Base-by-base conservation (phyloP, 2,329 filamentous ascomycete genomes). In the Trichophaea hybrida region DNA sequence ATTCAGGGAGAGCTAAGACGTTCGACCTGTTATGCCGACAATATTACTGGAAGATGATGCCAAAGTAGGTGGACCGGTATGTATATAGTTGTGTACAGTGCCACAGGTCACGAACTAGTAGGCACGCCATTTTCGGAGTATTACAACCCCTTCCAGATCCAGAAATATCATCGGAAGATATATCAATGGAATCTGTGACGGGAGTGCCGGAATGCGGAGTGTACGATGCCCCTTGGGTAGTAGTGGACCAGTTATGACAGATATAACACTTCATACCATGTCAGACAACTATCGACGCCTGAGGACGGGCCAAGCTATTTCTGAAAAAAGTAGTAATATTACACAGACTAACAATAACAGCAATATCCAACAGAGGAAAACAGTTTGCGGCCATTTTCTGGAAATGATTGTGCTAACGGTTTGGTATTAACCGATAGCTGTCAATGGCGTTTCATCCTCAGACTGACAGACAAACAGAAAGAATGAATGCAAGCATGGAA, bases 381-480 rank as follows among this genome's bases (percentile, higher is more conserved):
- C n/a, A n/a, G n/a, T n/a, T n/a, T n/a, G n/a, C n/a, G n/a, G 37
- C n/a, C 37, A 40, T 40, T 40, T 68, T 67, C 44, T 68, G 58
- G 59, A 34, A 17, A 43, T 57, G 38, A 0, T 38, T 67, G 2
- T 66, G 44, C 49, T 58, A 62, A n/a, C 5, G 49, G 7, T 32
- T 62, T 32, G 37, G 52, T 0, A 67, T 70, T 8, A 52, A 66
- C 51, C 44, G 61, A 35, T 61, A 65, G 15, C 61, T 68, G 1
- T 69, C 61, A 4, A 70, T 65, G 10, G 60, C 63, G 12, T 69
- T 65, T 56, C 61, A 71, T 56, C 60, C 60, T 3, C 34, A 70
- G 55, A 70, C 65, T 2, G 62, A 71, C 57, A 59, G 66, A 6
- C 57, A 68, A n/a, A n/a, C n/a, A n/a, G n/a, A n/a, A n/a, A n/a